Conservation (phyloP, 306 rosid genomes). For the Senna tora region DNA sequence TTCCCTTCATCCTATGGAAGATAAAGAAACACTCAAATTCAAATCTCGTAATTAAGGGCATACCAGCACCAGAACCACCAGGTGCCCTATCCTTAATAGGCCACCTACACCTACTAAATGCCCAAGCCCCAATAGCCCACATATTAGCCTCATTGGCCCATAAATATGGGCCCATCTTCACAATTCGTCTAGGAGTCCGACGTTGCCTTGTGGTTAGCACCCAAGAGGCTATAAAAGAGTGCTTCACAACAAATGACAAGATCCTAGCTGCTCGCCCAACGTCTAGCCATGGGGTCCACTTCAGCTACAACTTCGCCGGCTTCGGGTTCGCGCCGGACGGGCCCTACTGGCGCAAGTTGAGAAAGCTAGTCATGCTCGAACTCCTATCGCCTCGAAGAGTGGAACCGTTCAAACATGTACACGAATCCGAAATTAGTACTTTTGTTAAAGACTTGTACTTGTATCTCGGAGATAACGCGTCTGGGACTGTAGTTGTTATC, state of each 20-base stretch:
- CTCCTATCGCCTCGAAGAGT: slow-evolving; percentile 53
- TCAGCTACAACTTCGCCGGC: slow-evolving; percentile 53
- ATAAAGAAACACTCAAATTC: background rate
- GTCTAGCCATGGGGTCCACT: slow-evolving; percentile 50
- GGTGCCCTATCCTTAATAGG: slow-evolving; percentile 60
- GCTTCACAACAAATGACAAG: slow-evolving; percentile 59
- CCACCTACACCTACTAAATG: slow-evolving; percentile 54
- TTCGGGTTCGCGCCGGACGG: slow-evolving; percentile 62
- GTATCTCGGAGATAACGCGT: background rate
- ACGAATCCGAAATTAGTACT: slow-evolving; percentile 39
- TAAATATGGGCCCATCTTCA: slow-evolving; percentile 61
- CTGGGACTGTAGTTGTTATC: slow-evolving; percentile 41
- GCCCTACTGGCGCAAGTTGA: slow-evolving; percentile 44
- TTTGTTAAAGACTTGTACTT: slow-evolving; percentile 37
- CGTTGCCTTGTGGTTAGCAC: slow-evolving; percentile 49
- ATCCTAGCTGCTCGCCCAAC: slow-evolving; percentile 49
- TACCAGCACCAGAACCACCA: slow-evolving; percentile 45
- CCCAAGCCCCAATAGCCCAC: slow-evolving; percentile 38
- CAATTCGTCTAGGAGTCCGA: slow-evolving; percentile 47
- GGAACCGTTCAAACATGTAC: slow-evolving; percentile 37
- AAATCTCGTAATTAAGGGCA: slow-evolving; percentile 28
- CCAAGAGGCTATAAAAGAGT: slow-evolving; percentile 59
- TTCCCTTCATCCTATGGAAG: slow-evolving; percentile 42
- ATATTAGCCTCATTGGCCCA: slow-evolving; percentile 51
- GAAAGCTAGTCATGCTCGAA: slow-evolving; percentile 50